Evolutionary conservation across 2,329 filamentous ascomycete species (phyloP).

Genomic region (Paraphaeosphaeria minitans): DNA sequence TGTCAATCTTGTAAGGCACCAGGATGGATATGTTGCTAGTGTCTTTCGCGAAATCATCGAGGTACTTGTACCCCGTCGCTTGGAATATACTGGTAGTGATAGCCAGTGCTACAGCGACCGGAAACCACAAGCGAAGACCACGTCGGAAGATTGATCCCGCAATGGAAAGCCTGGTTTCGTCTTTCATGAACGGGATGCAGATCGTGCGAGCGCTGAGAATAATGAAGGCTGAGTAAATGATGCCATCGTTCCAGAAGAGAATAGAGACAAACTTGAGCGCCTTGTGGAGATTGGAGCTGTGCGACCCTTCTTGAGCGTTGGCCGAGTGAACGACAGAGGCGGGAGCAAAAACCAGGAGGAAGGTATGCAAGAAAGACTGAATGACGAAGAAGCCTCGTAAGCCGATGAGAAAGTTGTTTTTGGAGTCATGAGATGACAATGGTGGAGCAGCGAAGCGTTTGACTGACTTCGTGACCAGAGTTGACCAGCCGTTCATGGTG

Average conservation of each 20-base stretch:
- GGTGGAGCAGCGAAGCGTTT: slow-evolving; percentile 8
- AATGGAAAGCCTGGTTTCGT: slow-evolving; percentile 34
- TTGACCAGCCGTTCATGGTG: not conserved
- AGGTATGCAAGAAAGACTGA: slow-evolving; percentile 49
- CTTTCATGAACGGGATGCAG: slow-evolving; percentile 46
- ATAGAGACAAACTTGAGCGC: slow-evolving; percentile 42
- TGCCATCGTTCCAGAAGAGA: slow-evolving; percentile 50
- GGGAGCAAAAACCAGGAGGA: slow-evolving; percentile 50
- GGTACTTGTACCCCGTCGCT: slow-evolving; percentile 23
- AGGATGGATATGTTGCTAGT: slow-evolving; percentile 43
- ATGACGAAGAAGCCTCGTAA: slow-evolving; percentile 48
- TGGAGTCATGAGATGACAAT: slow-evolving; percentile 8
- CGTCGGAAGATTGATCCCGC: slow-evolving; percentile 48
- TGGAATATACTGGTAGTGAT: slow-evolving; percentile 42
- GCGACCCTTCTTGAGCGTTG: slow-evolving; percentile 35
- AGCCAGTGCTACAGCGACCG: slow-evolving; percentile 45
- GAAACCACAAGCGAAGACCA: slow-evolving; percentile 47
- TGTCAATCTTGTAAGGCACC: slow-evolving; percentile 36
- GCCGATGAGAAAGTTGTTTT: slow-evolving; percentile 42
- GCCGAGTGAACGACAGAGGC: slow-evolving; percentile 38
- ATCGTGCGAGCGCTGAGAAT: slow-evolving; percentile 50
- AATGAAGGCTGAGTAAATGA: slow-evolving; percentile 51
- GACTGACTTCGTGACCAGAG: slow-evolving; percentile 5
- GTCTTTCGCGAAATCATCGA: slow-evolving; percentile 40
- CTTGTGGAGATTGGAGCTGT: slow-evolving; percentile 47